Percentiles rank a stretch among this genome's conserved stretches.
These are phyloP conservation scores for Aureobasidium namibiae DNA, from an alignment of 2,329 filamentous ascomycete genomes.

Conservation along the genomic window DNA sequence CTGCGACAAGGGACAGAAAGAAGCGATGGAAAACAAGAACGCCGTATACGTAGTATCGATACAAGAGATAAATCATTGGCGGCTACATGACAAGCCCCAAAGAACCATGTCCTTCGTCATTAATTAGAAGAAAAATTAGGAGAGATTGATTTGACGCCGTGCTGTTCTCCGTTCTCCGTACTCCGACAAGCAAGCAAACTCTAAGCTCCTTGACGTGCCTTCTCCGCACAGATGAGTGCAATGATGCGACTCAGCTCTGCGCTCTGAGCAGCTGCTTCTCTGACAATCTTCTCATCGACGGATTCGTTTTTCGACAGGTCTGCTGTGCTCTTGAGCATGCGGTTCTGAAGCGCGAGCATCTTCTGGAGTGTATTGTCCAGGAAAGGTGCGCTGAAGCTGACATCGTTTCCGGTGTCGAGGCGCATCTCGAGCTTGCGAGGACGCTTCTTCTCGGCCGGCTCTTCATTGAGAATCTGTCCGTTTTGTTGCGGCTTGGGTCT, in stretches of 20 bases:
- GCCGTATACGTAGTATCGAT: background rate
- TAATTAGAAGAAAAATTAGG: background rate
- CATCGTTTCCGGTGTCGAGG: conserved; percentile 29
- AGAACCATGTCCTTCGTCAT: background rate
- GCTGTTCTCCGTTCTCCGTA: conserved; percentile 7
- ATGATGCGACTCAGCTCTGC: conserved; percentile 43
- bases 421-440: conserved; percentile 45
- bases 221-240: conserved; percentile 44
- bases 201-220: conserved; percentile 40
- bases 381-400: conserved; percentile 45
- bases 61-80: conserved; percentile 1
- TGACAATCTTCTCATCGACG: conserved; percentile 39
- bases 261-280: conserved; percentile 42
- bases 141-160: conserved; percentile 6
- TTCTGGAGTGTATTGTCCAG: conserved; percentile 45
- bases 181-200: background rate
- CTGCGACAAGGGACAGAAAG: background rate
- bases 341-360: conserved; percentile 41
- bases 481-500: conserved; percentile 21
- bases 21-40: background rate
- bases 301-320: conserved; percentile 38
- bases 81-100: background rate
- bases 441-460: conserved; percentile 29
- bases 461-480: conserved; percentile 16
- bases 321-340: conserved; percentile 41